phyloP scores from a whole-genome alignment of 257 asterid species.

The Ilex aquifolium region DNA sequence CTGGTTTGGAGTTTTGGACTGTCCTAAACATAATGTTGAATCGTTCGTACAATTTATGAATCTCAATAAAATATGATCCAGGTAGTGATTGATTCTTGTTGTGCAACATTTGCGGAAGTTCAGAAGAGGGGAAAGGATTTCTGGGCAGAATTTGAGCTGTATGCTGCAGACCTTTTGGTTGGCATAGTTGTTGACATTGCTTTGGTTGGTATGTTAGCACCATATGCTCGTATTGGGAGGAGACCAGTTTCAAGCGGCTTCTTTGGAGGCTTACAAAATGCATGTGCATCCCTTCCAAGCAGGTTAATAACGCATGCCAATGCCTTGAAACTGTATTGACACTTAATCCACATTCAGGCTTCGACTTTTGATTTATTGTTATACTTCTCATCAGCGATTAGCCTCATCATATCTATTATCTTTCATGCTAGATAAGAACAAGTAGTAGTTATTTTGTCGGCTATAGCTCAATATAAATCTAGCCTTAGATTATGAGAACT shows the following conservation, averaged over 20 bases:
- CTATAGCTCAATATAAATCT: no score
- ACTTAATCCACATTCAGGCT: no score
- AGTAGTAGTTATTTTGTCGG: no score
- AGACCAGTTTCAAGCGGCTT: conserved; percentile 55
- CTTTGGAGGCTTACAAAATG: conserved; percentile 50
- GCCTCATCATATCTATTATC: no score
- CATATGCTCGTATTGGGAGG: conserved; percentile 81
- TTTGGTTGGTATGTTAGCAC: conserved; percentile 94
- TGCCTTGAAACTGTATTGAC: no score
- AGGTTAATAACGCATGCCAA: conserved; percentile 34
- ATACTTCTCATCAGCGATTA: no score
- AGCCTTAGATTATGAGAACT: no score
- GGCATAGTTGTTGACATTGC: conserved; percentile 92
- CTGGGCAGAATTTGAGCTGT: conserved; percentile 96
- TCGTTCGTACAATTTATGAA: background rate
- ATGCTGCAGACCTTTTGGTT: conserved; percentile 88
- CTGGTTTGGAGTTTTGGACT: background rate
- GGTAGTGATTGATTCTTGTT: conserved; percentile 90
- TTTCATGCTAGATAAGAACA: no score
- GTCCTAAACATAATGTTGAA: no score
- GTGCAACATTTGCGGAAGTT: conserved; percentile 97
- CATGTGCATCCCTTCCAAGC: conserved; percentile 81
- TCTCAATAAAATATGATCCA: conserved; percentile 19
- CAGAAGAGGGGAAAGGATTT: conserved; percentile 90
- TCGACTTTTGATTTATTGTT: no score